Percentiles rank a stretch among this genome's conserved stretches.
phyloP scores from a whole-genome alignment of 2,329 filamentous ascomycete species.

The Chaetomium olivaceum region DNA sequence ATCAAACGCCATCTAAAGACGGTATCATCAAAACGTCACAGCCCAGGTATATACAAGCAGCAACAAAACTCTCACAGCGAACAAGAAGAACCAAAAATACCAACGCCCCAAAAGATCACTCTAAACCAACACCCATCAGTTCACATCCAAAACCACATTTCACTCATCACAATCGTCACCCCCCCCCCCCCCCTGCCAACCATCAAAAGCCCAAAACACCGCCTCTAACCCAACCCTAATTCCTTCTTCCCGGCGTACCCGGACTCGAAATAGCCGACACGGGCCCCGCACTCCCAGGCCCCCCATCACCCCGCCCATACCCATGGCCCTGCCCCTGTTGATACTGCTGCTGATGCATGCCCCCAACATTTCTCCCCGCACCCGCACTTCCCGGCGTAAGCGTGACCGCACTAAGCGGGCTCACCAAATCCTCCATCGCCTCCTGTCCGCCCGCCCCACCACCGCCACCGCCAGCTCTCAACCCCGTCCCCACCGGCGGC shows the following conservation, averaged over 20 bases:
- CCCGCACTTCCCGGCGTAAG: constrained; percentile 24
- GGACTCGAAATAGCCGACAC: constrained; percentile 13
- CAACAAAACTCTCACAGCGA: background rate
- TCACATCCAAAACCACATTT: background rate
- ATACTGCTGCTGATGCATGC: constrained; percentile 1
- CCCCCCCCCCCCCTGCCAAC: too few species aligned
- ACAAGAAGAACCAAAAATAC: background rate
- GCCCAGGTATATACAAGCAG: background rate
- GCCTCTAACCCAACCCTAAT: background rate
- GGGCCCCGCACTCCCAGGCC: background rate
- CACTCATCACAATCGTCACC: background rate
- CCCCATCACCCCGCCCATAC: background rate
- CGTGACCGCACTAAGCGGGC: constrained; percentile 27
- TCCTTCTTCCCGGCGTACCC: background rate
- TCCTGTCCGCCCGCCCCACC: constrained; percentile 11
- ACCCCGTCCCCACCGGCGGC: background rate
- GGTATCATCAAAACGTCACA: constrained; percentile 4
- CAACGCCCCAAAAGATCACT: background rate
- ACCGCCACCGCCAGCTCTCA: background rate
- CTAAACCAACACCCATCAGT: background rate
- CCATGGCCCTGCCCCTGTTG: background rate
- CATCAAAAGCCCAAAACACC: too few species aligned
- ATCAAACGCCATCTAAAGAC: constrained; percentile 4
- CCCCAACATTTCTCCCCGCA: background rate
- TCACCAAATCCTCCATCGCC: constrained; percentile 28